Base-by-base conservation (phyloP, 768 basidiomycete species). In the Tricholoma furcatifolium region DNA sequence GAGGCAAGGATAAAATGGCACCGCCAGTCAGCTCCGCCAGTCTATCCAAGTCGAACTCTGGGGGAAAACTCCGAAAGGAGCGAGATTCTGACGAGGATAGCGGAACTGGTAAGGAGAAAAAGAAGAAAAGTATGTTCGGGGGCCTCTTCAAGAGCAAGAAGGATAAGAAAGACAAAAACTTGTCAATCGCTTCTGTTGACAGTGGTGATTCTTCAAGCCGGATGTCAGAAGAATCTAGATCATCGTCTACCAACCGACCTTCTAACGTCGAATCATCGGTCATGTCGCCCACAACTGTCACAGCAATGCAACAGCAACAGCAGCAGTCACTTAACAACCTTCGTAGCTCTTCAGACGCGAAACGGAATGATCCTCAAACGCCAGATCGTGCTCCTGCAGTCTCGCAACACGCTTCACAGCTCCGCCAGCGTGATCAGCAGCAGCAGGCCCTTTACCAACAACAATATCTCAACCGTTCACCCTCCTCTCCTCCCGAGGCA, bases 341-440 rank as follows among this genome's bases (percentile, higher is more conserved):
- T 20, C 62, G 65, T 23, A 59, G 57, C 20, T 65, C 67, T n/a
- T 50, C 67, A 6, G 69, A 71, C n/a, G 57, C 65, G 10, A 66
- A 66, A 49, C 62, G 60, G 1, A 53, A 57, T 32, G 59, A 67
- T 30, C 54, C 43, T 20, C 60, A 64, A 36, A 60, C 65, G 15
- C 63, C 64, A 10, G 62, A 60, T 1, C 59, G 62, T 6, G 62
- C 69, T 15, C 67, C 69, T 4, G 53, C 50, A 41, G 78, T 89
- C 9, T 88, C 87, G 2, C 83, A 82, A 44, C 74, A 80, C 47
- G 80, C 88, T 1, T 85, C 82, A 12, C 83, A 87, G 43, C 73
- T 97, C 35, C 87, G 91, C 54, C 89, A 94, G 69, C 82, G 84
- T 47, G 94, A 97, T 58, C 88, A 91, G 66, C 88, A 93, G 58